These are phyloP conservation scores for Astragalus membranaceus DNA, from an alignment of 306 rosid species.

Conservation along the genomic window DNA sequence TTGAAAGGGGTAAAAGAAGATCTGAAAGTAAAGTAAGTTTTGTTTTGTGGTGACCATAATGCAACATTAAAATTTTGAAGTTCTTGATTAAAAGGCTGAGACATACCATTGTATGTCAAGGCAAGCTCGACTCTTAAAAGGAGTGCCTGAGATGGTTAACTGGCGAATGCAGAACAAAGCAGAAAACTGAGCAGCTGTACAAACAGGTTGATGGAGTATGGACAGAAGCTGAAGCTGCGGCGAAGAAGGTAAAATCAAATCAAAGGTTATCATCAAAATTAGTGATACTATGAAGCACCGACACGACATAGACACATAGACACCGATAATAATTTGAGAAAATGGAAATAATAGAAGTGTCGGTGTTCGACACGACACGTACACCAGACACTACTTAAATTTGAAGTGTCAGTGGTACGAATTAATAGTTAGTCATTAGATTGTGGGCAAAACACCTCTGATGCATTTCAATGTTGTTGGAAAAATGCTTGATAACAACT, in stretches of 20 bases:
- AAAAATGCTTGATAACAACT: neutral
- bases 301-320: too few species aligned
- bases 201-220: constrained; percentile 82
- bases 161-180: constrained; percentile 97
- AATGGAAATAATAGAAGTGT: too few species aligned
- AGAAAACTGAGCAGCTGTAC: constrained; percentile 81
- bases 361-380: too few species aligned
- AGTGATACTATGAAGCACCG: neutral
- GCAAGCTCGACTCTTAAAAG: constrained; percentile 68
- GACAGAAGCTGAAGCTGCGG: constrained; percentile 83
- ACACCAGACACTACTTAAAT: too few species aligned
- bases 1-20: constrained; percentile 71
- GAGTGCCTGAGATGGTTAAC: constrained; percentile 81
- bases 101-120: constrained; percentile 97
- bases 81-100: constrained; percentile 59
- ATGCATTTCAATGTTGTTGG: neutral
- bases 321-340: too few species aligned
- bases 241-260: constrained; percentile 58
- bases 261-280: neutral
- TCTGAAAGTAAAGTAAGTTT: constrained; percentile 62
- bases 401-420: too few species aligned
- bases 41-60: constrained; percentile 14
- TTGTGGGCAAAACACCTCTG: neutral
- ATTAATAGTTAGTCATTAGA: neutral
- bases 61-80: neutral